Conservation (phyloP, 371 early-diverging fungal genomes). For the Mortierella sp. region DNA sequence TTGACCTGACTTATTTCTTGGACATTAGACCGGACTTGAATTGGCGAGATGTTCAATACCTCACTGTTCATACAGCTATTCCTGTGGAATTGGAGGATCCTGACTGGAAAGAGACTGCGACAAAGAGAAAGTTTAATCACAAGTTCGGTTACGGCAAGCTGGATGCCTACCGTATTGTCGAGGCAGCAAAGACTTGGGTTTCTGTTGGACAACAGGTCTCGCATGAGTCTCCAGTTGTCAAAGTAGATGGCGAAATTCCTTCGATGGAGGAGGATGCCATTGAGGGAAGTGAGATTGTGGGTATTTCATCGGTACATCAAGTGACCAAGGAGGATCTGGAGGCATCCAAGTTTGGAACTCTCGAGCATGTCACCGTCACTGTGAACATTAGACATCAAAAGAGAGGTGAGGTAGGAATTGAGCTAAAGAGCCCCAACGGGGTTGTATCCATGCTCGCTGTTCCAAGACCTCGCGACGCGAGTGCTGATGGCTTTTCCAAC, state of each 20-base stretch:
- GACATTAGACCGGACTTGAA: slow-evolving; percentile 80
- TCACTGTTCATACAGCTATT: slow-evolving; percentile 82
- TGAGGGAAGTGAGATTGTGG: slow-evolving; percentile 65
- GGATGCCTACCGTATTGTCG: slow-evolving; percentile 84
- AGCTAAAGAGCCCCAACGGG: slow-evolving; percentile 77
- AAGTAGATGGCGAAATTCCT: slow-evolving; percentile 67
- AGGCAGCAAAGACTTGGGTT: slow-evolving; percentile 75
- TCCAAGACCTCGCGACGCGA: slow-evolving; percentile 70
- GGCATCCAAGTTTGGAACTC: slow-evolving; percentile 58
- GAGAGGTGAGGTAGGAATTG: slow-evolving; percentile 86
- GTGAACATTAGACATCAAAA: slow-evolving; percentile 78
- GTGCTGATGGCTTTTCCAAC: slow-evolving; percentile 77
- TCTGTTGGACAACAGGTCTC: slow-evolving; percentile 75
- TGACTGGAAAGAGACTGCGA: slow-evolving; percentile 72
- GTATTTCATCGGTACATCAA: slow-evolving; percentile 45
- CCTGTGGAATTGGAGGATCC: slow-evolving; percentile 72
- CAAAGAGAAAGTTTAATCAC: slow-evolving; percentile 84
- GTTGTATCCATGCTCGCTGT: slow-evolving; percentile 75
- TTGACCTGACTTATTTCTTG: neutral
- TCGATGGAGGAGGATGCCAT: slow-evolving; percentile 74
- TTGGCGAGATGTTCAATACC: slow-evolving; percentile 92
- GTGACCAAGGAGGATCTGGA: slow-evolving; percentile 58
- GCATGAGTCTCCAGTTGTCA: slow-evolving; percentile 55
- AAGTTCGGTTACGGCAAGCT: slow-evolving; percentile 92
- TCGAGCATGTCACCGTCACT: slow-evolving; percentile 90